Conservation (phyloP, 352 stramenopile species). For the Phytophthora hybrid region DNA sequence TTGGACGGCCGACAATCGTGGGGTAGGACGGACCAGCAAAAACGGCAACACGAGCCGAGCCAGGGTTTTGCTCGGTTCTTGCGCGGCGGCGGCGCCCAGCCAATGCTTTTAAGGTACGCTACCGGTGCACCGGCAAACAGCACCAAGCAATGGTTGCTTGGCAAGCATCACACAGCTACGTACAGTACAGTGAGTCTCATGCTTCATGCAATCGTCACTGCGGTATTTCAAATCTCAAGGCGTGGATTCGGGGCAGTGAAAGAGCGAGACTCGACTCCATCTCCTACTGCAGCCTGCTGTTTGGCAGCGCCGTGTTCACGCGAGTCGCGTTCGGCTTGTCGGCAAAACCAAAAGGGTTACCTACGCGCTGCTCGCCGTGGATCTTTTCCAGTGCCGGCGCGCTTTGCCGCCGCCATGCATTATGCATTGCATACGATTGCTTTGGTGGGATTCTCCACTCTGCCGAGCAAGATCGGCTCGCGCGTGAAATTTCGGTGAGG, state of each 20-base stretch:
- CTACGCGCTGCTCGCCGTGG: neutral
- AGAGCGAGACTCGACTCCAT: neutral
- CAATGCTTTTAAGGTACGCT: neutral
- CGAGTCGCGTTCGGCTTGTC: neutral
- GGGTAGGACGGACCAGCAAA: conserved; percentile 16
- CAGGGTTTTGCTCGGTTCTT: neutral
- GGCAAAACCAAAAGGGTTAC: conserved; percentile 1
- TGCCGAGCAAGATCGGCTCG: neutral
- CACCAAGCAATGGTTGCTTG: too few relatives aligned
- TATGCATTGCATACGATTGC: neutral
- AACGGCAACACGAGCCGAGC: conserved; percentile 4
- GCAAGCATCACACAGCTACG: too few relatives aligned
- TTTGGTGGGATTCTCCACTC: too few relatives aligned
- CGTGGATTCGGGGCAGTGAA: neutral
- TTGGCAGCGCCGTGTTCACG: neutral
- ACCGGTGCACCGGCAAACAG: neutral
- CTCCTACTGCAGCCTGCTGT: neutral
- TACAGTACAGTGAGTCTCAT: too few relatives aligned
- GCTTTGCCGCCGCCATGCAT: conserved; percentile 4
- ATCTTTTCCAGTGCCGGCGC: conserved; percentile 15
- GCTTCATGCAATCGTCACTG: neutral
- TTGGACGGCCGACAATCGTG: conserved; percentile 23
- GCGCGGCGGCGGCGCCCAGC: neutral
- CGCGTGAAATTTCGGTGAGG: conserved; percentile 21
- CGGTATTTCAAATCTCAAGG: neutral